phyloP scores from a whole-genome alignment of 345 rosid species.

The Isatis tinctoria region DNA sequence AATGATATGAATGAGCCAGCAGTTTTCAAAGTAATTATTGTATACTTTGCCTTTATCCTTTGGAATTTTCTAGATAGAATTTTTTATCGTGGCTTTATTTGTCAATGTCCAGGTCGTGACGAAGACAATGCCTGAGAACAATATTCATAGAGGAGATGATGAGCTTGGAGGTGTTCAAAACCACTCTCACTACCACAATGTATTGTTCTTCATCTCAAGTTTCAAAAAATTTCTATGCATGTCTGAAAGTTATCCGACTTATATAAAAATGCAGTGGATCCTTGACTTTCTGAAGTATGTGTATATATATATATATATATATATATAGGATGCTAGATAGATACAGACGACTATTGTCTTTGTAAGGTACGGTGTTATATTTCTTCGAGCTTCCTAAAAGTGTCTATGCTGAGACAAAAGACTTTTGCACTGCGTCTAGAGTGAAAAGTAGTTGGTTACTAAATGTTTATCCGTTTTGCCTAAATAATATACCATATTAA shows the following conservation, averaged over 20 bases:
- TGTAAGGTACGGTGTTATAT: background rate
- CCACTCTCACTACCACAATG: conserved; percentile 91
- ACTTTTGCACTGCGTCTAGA: background rate
- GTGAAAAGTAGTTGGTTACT: background rate
- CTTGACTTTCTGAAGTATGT: background rate
- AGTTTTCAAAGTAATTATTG: conserved; percentile 58
- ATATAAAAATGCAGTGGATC: background rate
- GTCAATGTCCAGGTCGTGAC: conserved; percentile 54
- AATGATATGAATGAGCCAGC: conserved; percentile 98
- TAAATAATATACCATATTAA: background rate
- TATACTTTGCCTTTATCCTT: background rate
- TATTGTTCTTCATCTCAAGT: conserved; percentile 28
- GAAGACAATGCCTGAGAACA: too few species aligned
- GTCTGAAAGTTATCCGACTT: background rate
- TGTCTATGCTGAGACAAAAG: background rate
- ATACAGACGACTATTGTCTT: background rate
- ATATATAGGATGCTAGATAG: background rate
- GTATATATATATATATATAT: too few species aligned
- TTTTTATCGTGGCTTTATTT: conserved; percentile 1
- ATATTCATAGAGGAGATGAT: too few species aligned
- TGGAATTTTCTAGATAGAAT: conserved; percentile 7
- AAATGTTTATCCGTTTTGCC: background rate
- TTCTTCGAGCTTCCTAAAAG: background rate
- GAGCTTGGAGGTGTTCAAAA: too few species aligned
- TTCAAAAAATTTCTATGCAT: background rate